phyloP scores from a whole-genome alignment of 208 protist species.

The Acanthamoeba triangularis region DNA sequence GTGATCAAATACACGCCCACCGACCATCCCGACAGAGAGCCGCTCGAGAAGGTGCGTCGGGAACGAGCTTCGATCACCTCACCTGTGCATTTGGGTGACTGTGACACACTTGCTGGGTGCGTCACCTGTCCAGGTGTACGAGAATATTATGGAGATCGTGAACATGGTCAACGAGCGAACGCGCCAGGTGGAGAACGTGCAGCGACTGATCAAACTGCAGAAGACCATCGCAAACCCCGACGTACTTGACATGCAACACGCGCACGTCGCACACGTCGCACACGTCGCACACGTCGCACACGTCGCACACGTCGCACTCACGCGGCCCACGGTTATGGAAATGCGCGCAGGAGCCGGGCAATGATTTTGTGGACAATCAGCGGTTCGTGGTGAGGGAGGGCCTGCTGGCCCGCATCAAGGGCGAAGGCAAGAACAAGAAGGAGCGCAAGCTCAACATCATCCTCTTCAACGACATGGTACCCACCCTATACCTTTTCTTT shows the following conservation, averaged over 20 bases:
- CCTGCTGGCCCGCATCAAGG: neutral
- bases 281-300: neutral
- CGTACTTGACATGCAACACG: too few species aligned
- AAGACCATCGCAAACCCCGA: neutral
- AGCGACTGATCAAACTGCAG: conserved; percentile 34
- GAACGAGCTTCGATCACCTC: neutral
- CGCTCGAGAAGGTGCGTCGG: neutral
- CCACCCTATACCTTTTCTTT: neutral
- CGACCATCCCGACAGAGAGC: conserved; percentile 14
- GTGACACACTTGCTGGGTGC: too few species aligned
- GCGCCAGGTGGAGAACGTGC: conserved; percentile 31
- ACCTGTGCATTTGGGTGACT: neutral
- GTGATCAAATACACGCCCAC: neutral
- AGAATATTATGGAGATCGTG: conserved; percentile 18
- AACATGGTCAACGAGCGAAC: conserved; percentile 37
- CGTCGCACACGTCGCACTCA: too few species aligned
- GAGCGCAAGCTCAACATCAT: neutral
- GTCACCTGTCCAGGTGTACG: neutral
- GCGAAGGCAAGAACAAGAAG: neutral
- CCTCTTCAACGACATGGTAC: conserved; percentile 52
- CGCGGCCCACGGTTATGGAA: neutral
- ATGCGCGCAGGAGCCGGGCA: neutral
- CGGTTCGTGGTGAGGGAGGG: conserved; percentile 8
- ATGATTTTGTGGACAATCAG: conserved; percentile 25
- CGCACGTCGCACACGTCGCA: neutral